Conservation (phyloP, 208 protist species). For the Acanthamoeba triangularis region DNA sequence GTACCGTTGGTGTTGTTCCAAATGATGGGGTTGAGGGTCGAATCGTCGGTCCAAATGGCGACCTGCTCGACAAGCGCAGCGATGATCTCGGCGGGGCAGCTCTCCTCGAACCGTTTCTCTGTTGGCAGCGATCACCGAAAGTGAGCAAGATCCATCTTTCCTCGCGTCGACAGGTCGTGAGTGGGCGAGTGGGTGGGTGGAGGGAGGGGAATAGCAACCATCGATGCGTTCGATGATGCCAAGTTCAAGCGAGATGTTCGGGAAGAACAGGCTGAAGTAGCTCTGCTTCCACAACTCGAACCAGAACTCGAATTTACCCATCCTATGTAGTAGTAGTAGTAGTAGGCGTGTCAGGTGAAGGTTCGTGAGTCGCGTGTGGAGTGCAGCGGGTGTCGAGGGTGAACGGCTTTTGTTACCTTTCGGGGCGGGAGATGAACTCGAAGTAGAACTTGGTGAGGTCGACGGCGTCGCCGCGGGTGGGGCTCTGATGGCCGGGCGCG, state of each 20-base stretch:
- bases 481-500: slow-evolving; percentile 7
- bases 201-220: background rate
- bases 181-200: background rate
- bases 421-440: slow-evolving; percentile 51
- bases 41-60: slow-evolving; percentile 27
- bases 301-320: slow-evolving; percentile 59
- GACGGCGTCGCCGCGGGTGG: slow-evolving; percentile 47
- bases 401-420: background rate
- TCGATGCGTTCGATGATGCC: slow-evolving; percentile 2
- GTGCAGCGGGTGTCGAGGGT: background rate
- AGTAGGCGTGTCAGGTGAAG: background rate
- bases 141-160: background rate
- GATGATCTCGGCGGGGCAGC: slow-evolving; percentile 32
- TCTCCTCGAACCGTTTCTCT: slow-evolving; percentile 64
- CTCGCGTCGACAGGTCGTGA: too few species aligned
- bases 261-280: slow-evolving; percentile 61
- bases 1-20: slow-evolving; percentile 54
- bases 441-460: slow-evolving; percentile 65
- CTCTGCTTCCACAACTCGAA: slow-evolving; percentile 67
- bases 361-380: background rate
- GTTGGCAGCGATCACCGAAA: background rate
- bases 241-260: slow-evolving; percentile 25
- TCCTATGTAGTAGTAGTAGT: background rate
- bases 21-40: background rate
- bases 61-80: slow-evolving; percentile 38